Conservation (phyloP, 257 asterid species). For the Plantago major region DNA sequence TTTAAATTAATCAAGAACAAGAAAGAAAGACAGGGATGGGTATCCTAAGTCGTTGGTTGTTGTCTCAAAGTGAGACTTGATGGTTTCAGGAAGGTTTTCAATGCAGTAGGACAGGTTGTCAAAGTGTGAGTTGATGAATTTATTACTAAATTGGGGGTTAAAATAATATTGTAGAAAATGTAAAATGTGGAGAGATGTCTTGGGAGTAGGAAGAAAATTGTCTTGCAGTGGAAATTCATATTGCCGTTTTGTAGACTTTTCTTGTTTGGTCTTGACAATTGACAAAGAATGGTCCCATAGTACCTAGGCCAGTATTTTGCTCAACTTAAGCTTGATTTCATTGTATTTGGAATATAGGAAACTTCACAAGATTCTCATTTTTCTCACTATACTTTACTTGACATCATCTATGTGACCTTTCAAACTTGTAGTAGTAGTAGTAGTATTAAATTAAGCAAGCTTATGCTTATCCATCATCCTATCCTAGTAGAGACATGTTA, state of each 20-base stretch:
- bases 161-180: constrained; percentile 6
- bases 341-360: constrained; percentile 28
- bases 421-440: no score
- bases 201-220: constrained; percentile 43
- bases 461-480: not conserved
- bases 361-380: constrained; percentile 24
- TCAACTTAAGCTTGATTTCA: constrained; percentile 10
- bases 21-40: constrained; percentile 31
- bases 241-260: constrained; percentile 29
- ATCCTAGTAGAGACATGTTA: not conserved
- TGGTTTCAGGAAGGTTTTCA: constrained; percentile 6
- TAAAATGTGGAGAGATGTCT: constrained; percentile 32
- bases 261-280: constrained; percentile 40
- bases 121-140: not conserved
- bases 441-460: not conserved
- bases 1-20: constrained; percentile 4
- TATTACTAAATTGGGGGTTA: constrained; percentile 8
- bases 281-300: constrained; percentile 17
- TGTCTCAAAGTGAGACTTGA: constrained; percentile 13
- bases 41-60: constrained; percentile 40
- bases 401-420: not conserved
- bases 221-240: constrained; percentile 34
- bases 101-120: constrained; percentile 12
- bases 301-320: constrained; percentile 13
- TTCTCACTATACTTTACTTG: not conserved